phyloP scores from a whole-genome alignment of 805 yeast genomes.

The Metschnikowia amazonensis region DNA sequence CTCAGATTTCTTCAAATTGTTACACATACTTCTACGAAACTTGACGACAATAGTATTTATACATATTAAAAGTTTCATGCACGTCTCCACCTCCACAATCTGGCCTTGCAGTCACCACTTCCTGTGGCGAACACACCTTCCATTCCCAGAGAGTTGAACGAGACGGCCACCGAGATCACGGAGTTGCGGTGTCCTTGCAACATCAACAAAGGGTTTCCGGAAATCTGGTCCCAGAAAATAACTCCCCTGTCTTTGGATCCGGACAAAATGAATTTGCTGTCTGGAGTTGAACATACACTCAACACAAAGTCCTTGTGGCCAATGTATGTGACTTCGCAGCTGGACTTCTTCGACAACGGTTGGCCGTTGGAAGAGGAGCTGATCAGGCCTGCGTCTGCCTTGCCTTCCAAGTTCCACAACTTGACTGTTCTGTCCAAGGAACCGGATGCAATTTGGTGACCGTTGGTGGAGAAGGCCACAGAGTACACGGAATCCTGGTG shows the following conservation, averaged over 20 bases:
- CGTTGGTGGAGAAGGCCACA: slow-evolving; percentile 88
- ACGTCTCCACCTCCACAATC: slow-evolving; percentile 88
- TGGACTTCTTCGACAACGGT: slow-evolving; percentile 33
- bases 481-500: slow-evolving; percentile 95
- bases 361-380: slow-evolving; percentile 18
- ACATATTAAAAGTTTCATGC: slow-evolving; percentile 19
- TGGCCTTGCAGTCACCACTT: slow-evolving; percentile 94
- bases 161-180: slow-evolving; percentile 90
- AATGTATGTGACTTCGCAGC: slow-evolving; percentile 87
- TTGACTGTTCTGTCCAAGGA: slow-evolving; percentile 94
- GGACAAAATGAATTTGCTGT: slow-evolving; percentile 82
- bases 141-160: slow-evolving; percentile 68
- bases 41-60: slow-evolving; percentile 2
- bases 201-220: slow-evolving; percentile 92
- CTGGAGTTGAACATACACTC: slow-evolving; percentile 91
- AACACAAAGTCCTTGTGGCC: slow-evolving; percentile 97
- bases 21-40: neutral
- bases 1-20: too few relatives aligned
- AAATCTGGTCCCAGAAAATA: slow-evolving; percentile 89
- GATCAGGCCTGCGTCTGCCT: slow-evolving; percentile 27
- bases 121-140: slow-evolving; percentile 95
- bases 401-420: slow-evolving; percentile 83
- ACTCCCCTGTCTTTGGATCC: slow-evolving; percentile 98
- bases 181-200: slow-evolving; percentile 95
- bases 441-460: slow-evolving; percentile 89